A percentile compares a stretch with the other conserved stretches of the same genome.
Evolutionary conservation across 176 grass and related monocot genomes (phyloP).

Genomic region (Bothriochloa decipiens): DNA sequence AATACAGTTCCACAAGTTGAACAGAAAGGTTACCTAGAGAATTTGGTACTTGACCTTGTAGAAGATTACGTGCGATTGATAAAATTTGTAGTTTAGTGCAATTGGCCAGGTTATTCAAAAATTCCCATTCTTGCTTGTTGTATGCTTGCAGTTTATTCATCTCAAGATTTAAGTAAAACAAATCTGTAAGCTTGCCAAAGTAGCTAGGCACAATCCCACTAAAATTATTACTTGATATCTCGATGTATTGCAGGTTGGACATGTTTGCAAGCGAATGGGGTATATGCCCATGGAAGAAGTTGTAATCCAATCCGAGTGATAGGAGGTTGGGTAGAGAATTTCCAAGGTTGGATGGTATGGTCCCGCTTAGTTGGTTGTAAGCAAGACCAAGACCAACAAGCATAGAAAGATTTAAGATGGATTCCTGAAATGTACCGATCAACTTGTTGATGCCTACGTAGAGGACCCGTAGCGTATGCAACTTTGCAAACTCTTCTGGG

Average conservation of each 20-base stretch:
- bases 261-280: background rate
- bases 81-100: too few species aligned
- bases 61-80: too few species aligned
- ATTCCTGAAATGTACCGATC: background rate
- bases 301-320: background rate
- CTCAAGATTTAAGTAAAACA: too few species aligned
- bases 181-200: too few species aligned
- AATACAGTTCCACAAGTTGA: too few species aligned
- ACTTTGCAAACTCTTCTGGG: background rate
- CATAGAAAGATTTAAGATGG: background rate
- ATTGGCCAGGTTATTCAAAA: too few species aligned
- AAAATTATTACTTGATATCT: background rate
- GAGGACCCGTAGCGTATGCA: background rate
- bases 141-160: too few species aligned
- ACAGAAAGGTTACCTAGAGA: too few species aligned
- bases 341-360: background rate
- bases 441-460: background rate
- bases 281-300: slow-evolving; percentile 5
- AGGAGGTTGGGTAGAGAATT: background rate
- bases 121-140: too few species aligned
- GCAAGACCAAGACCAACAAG: background rate
- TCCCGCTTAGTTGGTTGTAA: background rate
- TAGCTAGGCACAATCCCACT: background rate
- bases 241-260: background rate
- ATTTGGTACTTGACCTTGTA: too few species aligned